Conservation (phyloP, 805 yeast genomes). For the Peterozyma xylosa region DNA sequence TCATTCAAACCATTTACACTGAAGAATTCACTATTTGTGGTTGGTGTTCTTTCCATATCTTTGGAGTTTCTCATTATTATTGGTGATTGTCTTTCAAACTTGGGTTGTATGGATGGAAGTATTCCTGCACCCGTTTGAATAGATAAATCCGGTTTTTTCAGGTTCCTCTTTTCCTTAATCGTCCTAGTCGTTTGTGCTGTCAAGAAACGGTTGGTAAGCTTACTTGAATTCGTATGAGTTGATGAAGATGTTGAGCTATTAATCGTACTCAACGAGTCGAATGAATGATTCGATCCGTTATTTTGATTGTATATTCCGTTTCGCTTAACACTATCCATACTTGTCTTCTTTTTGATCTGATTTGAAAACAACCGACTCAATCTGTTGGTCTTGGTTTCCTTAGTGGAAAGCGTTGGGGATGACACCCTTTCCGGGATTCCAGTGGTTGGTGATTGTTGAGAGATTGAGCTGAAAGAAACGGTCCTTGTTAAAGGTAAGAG, state of each 20-base stretch:
- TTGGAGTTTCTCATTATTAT: too few relatives aligned
- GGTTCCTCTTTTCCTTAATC: slow-evolving; percentile 6
- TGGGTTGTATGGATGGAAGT: too few relatives aligned
- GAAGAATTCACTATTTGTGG: too few relatives aligned
- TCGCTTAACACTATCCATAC: neutral
- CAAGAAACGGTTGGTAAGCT: neutral
- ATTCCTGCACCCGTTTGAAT: slow-evolving; percentile 11
- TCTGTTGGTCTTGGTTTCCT: neutral
- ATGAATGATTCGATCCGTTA: neutral
- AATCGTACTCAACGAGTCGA: neutral
- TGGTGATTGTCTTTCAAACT: too few relatives aligned
- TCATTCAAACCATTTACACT: neutral
- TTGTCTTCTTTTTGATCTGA: neutral
- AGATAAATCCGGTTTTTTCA: slow-evolving; percentile 19
- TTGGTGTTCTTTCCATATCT: too few relatives aligned
- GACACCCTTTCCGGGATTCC: neutral
- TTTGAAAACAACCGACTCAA: slow-evolving; percentile 1
- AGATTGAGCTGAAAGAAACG: slow-evolving; percentile 12
- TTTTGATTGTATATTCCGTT: neutral
- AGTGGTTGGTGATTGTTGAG: slow-evolving; percentile 6
- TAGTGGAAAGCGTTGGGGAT: neutral
- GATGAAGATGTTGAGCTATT: neutral
- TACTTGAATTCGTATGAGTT: neutral
- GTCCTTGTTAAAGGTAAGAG: slow-evolving; percentile 16
- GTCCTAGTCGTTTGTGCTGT: slow-evolving; percentile 1